A percentile compares a stretch with the other conserved stretches of the same genome.
These are phyloP conservation scores for Xanthoconium purpureum DNA, from an alignment of 768 basidiomycete species.

Conservation along the genomic window DNA sequence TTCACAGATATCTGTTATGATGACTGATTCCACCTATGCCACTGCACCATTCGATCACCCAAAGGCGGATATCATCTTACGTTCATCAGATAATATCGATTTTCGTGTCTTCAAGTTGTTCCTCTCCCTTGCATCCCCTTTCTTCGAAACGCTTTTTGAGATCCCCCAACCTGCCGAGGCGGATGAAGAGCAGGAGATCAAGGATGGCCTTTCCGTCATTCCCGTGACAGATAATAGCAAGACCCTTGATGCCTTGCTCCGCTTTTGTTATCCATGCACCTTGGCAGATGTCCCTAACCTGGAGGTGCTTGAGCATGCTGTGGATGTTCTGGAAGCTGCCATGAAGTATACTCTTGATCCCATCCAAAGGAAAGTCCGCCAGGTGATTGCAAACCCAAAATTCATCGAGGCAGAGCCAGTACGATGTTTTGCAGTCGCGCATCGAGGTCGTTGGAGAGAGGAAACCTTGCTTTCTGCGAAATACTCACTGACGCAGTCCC, in stretches of 20 bases:
- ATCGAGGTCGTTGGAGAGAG: constrained; percentile 18
- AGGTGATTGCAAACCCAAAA: constrained; percentile 20
- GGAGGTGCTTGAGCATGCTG: constrained; percentile 6
- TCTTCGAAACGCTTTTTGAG: constrained; percentile 33
- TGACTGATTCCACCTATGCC: constrained; percentile 1
- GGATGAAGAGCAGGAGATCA: constrained; percentile 6
- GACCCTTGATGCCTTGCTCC: constrained; percentile 6
- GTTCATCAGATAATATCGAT: too few relatives aligned
- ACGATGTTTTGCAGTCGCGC: constrained; percentile 32
- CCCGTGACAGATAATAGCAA: constrained; percentile 20
- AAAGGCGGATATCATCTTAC: too few relatives aligned
- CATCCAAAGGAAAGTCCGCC: constrained; percentile 19
- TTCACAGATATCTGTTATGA: background rate
- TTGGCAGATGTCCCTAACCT: constrained; percentile 14
- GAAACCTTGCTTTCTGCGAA: constrained; percentile 31
- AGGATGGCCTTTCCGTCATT: constrained; percentile 15
- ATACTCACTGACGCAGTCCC: constrained; percentile 25
- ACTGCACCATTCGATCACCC: constrained; percentile 16
- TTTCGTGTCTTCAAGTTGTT: too few relatives aligned
- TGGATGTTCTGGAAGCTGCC: constrained; percentile 17
- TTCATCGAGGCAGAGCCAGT: constrained; percentile 23
- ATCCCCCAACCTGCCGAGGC: constrained; percentile 19
- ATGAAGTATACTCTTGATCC: constrained; percentile 21
- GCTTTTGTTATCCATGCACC: constrained; percentile 17
- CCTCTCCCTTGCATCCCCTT: background rate